Base-by-base conservation (phyloP, 2,329 filamentous ascomycete genomes). In the Trichoderma brevicompactum region DNA sequence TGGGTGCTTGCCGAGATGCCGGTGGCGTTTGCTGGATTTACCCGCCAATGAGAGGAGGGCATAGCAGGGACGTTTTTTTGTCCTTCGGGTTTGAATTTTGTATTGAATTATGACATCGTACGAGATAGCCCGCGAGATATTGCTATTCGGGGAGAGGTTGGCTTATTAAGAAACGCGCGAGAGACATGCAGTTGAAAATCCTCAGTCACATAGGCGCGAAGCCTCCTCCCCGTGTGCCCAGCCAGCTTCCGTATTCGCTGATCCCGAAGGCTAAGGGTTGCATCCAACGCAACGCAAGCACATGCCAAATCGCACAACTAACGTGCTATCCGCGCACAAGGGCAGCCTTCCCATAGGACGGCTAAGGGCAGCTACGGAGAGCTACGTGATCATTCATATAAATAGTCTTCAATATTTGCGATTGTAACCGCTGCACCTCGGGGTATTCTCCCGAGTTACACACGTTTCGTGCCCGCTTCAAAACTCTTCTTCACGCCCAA, bases 1-100 rank as follows among this genome's bases (percentile, higher is more conserved):
- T 46, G 40, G 17, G 43, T 28, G 55, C 19, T 63, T 63, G 60
- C 60, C 60, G 60, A 63, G 32, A 36, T 63, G 60, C 60, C 49
- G 60, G 28, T 63, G 60, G 60, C 49, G 32, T 12, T 38, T 13
- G 15, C 13, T n/a, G 23, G 49, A 54, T 53, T 53, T 53, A 60
- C 48, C 60, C 60, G 60, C 60, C 60, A 63, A 63, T 63, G 17
- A 38, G 60, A 19, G 19, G 28, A 40, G n/a, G n/a, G 44, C 19
- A 40, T 23, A 8, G 10, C 5, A 15, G 23, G 8, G 19, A 41
- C 40, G n/a, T 6, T 28, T 41, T 28, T 19, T 13, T 2, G 41
- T 17, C n/a, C n/a, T n/a, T 46, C 32, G 7, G n/a, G 19, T 15
- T 19, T 34, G 5, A 15, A 19, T 13, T 34, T 12, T 28, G 23